A percentile compares a stretch with the other conserved stretches of the same genome.
Evolutionary conservation across 148 eudicot species (phyloP).

Genomic region (Arctostaphylos glauca): DNA sequence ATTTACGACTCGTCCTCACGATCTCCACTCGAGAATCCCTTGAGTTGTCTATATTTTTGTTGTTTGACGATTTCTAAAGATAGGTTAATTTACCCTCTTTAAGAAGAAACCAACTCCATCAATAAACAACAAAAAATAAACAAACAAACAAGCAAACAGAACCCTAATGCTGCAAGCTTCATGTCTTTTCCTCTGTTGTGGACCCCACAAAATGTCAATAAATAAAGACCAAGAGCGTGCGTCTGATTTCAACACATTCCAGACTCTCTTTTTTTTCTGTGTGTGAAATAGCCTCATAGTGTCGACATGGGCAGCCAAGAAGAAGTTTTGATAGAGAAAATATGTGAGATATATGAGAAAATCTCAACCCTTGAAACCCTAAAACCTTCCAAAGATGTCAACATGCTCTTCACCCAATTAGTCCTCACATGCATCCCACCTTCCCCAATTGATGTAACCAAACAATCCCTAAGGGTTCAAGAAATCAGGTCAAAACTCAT

Average conservation of each 20-base stretch:
- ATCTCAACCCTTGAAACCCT: conserved; percentile 50
- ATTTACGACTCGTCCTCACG: too few relatives aligned
- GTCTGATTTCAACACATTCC: not conserved
- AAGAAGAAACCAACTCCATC: not conserved
- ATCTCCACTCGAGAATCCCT: too few relatives aligned
- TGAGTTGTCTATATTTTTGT: too few relatives aligned
- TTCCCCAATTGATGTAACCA: conserved; percentile 59
- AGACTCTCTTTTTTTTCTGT: too few relatives aligned
- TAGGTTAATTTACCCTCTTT: too few relatives aligned
- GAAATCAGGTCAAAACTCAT: conserved; percentile 66
- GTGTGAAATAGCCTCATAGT: conserved; percentile 1
- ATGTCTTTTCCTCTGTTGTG: not conserved
- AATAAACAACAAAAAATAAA: not conserved
- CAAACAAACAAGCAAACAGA: not conserved
- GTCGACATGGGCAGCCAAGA: conserved; percentile 53
- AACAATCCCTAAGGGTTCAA: conserved; percentile 49
- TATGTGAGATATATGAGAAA: conserved; percentile 42
- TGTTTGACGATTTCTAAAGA: too few relatives aligned
- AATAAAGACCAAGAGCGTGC: not conserved
- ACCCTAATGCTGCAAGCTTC: not conserved
- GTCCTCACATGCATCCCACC: conserved; percentile 79
- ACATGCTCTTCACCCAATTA: conserved; percentile 60
- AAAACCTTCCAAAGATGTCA: conserved; percentile 53
- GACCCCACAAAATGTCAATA: not conserved
- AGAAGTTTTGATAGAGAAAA: conserved; percentile 37